Percentiles rank a stretch among this genome's conserved stretches.
Evolutionary conservation across 192 early-diverging fungal species (phyloP).

Genomic region (Funneliformis geosporum): DNA sequence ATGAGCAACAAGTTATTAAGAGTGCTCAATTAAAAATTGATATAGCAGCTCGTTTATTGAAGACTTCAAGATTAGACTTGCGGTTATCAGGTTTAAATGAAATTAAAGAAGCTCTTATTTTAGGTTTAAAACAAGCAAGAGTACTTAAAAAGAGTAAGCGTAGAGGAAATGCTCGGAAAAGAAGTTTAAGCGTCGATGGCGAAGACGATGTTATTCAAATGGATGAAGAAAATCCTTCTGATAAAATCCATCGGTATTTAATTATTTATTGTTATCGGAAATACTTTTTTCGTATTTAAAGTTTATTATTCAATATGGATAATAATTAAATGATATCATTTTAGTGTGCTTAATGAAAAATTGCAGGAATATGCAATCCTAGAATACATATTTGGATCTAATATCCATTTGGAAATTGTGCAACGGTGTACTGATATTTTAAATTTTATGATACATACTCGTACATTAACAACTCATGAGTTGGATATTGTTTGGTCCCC

Average conservation of each 20-base stretch:
- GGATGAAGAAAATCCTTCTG: constrained; percentile 17
- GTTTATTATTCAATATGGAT: too few species aligned
- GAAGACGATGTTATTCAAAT: constrained; percentile 18
- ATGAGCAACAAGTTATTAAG: constrained; percentile 42
- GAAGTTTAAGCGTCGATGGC: constrained; percentile 22
- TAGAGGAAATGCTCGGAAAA: constrained; percentile 41
- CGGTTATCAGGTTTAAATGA: constrained; percentile 47
- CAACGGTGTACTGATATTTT: constrained; percentile 49
- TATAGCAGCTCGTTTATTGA: constrained; percentile 48
- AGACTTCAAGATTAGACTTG: constrained; percentile 45
- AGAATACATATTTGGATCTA: constrained; percentile 49
- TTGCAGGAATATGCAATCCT: constrained; percentile 43
- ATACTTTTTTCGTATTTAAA: too few species aligned
- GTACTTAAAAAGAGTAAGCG: constrained; percentile 34
- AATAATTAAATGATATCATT: background rate
- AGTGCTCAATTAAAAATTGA: constrained; percentile 41
- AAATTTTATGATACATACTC: constrained; percentile 45
- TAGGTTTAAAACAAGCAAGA: constrained; percentile 41
- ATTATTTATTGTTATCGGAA: background rate
- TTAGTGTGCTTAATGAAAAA: constrained; percentile 38
- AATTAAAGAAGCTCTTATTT: constrained; percentile 45
- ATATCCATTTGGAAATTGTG: constrained; percentile 52
- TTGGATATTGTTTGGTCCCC: constrained; percentile 48
- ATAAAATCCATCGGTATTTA: constrained; percentile 28
- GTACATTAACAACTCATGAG: constrained; percentile 39